Percentiles rank a stretch among this genome's conserved stretches.
phyloP scores from a whole-genome alignment of 2,329 filamentous ascomycete species.

The Phialocephala subalpina region DNA sequence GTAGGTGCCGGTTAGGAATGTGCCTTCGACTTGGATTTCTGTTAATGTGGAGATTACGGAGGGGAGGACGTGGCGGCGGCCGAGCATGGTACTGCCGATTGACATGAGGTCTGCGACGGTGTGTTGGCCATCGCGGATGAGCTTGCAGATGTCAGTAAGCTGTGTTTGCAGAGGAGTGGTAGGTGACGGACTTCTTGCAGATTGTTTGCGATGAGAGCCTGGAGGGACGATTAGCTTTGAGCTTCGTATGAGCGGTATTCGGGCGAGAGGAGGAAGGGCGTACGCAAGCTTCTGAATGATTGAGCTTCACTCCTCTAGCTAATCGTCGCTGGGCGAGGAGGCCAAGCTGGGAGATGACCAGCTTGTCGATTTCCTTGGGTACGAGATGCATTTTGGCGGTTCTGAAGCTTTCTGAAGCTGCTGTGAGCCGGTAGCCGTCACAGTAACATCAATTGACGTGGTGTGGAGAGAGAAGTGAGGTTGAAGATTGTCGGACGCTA shows the following conservation, averaged over 20 bases:
- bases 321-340: slow-evolving; percentile 87
- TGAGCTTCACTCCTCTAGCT: slow-evolving; percentile 86
- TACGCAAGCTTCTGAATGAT: slow-evolving; percentile 88
- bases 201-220: slow-evolving; percentile 86
- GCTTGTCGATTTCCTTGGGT: slow-evolving; percentile 81
- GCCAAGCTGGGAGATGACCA: slow-evolving; percentile 89
- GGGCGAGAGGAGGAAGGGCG: slow-evolving; percentile 35
- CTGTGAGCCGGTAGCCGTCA: neutral
- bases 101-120: slow-evolving; percentile 93
- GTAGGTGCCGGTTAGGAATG: slow-evolving; percentile 89
- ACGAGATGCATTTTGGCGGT: slow-evolving; percentile 53
- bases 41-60: slow-evolving; percentile 80
- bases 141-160: slow-evolving; percentile 50
- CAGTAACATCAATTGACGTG: slow-evolving; percentile 13
- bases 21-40: slow-evolving; percentile 93
- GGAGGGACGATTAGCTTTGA: slow-evolving; percentile 23
- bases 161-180: neutral
- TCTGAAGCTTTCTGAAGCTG: neutral
- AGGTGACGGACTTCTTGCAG: slow-evolving; percentile 74
- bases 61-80: slow-evolving; percentile 88
- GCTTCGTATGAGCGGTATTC: no score
- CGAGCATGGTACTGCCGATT: slow-evolving; percentile 90
- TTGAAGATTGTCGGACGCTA: neutral
- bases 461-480: slow-evolving; percentile 4
- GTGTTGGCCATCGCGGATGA: slow-evolving; percentile 96